These are phyloP conservation scores for Mycosarcoma mackinlayi DNA, from an alignment of 1,284 basidiomycete genomes.

Conservation along the genomic window DNA sequence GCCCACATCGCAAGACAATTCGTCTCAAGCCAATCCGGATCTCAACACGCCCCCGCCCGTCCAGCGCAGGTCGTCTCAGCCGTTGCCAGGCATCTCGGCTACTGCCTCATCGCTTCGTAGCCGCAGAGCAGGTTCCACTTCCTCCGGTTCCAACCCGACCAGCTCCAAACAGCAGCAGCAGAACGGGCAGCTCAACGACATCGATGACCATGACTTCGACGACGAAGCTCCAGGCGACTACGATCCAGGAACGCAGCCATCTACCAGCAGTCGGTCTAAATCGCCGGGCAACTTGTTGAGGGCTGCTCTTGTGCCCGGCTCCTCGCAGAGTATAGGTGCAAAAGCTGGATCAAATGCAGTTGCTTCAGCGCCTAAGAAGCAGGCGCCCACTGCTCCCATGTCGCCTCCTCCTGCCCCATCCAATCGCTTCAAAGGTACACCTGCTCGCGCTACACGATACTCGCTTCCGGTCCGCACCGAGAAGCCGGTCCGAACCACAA, in stretches of 20 bases:
- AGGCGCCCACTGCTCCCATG: slow-evolving; percentile 24
- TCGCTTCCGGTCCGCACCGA: slow-evolving; percentile 66
- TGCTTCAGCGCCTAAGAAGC: slow-evolving; percentile 8
- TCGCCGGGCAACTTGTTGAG: slow-evolving; percentile 22
- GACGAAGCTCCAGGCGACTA: slow-evolving; percentile 59
- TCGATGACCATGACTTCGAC: slow-evolving; percentile 59
- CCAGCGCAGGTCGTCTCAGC: slow-evolving; percentile 49
- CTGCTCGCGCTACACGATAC: slow-evolving; percentile 62
- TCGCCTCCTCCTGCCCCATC: slow-evolving; percentile 32
- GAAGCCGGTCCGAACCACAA: slow-evolving; percentile 80
- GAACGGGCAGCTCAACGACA: slow-evolving; percentile 11
- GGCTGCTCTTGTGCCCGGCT: slow-evolving; percentile 28
- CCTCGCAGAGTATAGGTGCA: slow-evolving; percentile 5
- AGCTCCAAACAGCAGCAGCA: slow-evolving; percentile 15
- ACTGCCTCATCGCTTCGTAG: slow-evolving; percentile 63
- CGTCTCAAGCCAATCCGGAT: slow-evolving; percentile 4
- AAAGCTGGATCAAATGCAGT: slow-evolving; percentile 14
- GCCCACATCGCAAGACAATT: slow-evolving; percentile 38
- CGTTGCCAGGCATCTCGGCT: slow-evolving; percentile 63
- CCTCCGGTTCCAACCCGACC: slow-evolving; percentile 21
- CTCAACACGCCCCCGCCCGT: slow-evolving; percentile 24
- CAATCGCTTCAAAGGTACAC: slow-evolving; percentile 63
- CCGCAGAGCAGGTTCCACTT: slow-evolving; percentile 44
- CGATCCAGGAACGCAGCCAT: slow-evolving; percentile 41
- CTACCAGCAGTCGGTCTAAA: slow-evolving; percentile 21